Base-by-base conservation (phyloP, 257 asterid genomes). In the Galeopsis tetrahit region DNA sequence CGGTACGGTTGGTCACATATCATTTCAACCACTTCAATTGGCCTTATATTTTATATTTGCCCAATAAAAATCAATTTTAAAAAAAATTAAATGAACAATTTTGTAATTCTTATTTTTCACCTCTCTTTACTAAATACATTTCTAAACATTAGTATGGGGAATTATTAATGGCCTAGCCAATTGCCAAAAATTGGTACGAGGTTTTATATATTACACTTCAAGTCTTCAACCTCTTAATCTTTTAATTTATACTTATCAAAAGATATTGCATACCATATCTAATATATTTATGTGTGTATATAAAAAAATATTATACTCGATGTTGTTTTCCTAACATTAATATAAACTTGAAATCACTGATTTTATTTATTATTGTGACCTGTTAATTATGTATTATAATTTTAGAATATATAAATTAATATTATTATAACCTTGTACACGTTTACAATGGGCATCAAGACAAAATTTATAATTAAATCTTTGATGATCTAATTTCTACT, bases 1-100 rank as follows among this genome's bases (percentile, higher is more conserved):
- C 70, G 70, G 57, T 71, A 43, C 70, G 70, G 57, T 71, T 32
- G 70, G 66, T 43, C 71, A 78, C 71, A 78, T 38, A 52, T 68
- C 69, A 36, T 62, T 68, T 68, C 76, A 66, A 63, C 59, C 14
- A 58, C 51, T 33, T 63, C 39, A 51, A 71, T 14, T 35, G 69
- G 33, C 64, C 60, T 56, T 10, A 52, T 10, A 52, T 57, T 61
- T 14, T 51, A 62, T 43, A 72, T 46, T 69, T 49, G 38, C 6
- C 53, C 71, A 60, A 40, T 75, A 72, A 21, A 76, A 66, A 75
- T 71, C 35, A 51, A 13, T 2, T 38, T 4, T 38, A 4, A 38
- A 38, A n/a, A n/a, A n/a, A n/a, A n/a, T n/a, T n/a, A n/a, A n/a
- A n/a, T n/a, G n/a, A n/a, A n/a, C n/a, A n/a, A n/a, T n/a, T n/a